Evolutionary conservation across 495 filamentous ascomycete species (phyloP).

Genomic region (Podospora australis): DNA sequence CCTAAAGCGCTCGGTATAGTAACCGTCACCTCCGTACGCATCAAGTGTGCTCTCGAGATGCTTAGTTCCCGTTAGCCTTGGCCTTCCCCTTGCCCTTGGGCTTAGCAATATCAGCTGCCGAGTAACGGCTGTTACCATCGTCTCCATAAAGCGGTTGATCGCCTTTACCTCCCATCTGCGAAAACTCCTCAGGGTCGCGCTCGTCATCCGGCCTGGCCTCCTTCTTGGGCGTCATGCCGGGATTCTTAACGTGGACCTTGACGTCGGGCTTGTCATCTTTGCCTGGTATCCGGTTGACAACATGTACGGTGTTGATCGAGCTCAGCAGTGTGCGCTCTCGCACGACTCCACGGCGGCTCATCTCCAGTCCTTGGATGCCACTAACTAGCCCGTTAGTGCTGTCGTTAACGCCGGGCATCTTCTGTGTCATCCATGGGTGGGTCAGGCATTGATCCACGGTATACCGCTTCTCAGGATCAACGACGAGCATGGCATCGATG

Average conservation of each 20-base stretch:
- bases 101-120: slow-evolving; percentile 31
- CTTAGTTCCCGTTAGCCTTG: slow-evolving; percentile 12
- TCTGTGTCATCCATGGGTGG: slow-evolving; percentile 78
- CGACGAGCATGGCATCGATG: slow-evolving; percentile 90
- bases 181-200: slow-evolving; percentile 66
- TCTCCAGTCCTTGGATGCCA: slow-evolving; percentile 72
- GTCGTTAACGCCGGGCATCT: slow-evolving; percentile 55
- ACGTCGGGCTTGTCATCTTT: slow-evolving; percentile 51
- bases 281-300: slow-evolving; percentile 54
- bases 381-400: slow-evolving; percentile 91
- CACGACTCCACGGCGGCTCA: slow-evolving; percentile 69
- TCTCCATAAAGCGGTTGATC: slow-evolving; percentile 70
- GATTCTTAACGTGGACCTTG: slow-evolving; percentile 77
- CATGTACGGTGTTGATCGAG: slow-evolving; percentile 70
- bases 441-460: slow-evolving; percentile 85
- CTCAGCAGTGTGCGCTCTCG: slow-evolving; percentile 82
- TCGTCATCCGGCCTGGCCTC: slow-evolving; percentile 59
- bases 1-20: too few relatives aligned
- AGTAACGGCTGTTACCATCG: slow-evolving; percentile 46
- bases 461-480: slow-evolving; percentile 74
- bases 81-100: slow-evolving; percentile 25
- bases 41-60: too few relatives aligned
- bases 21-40: too few relatives aligned
- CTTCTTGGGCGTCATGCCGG: slow-evolving; percentile 28
- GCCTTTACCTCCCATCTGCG: slow-evolving; percentile 73